Evolutionary conservation across 331 rosid species (phyloP).

Genomic region (Quercus phellos): DNA sequence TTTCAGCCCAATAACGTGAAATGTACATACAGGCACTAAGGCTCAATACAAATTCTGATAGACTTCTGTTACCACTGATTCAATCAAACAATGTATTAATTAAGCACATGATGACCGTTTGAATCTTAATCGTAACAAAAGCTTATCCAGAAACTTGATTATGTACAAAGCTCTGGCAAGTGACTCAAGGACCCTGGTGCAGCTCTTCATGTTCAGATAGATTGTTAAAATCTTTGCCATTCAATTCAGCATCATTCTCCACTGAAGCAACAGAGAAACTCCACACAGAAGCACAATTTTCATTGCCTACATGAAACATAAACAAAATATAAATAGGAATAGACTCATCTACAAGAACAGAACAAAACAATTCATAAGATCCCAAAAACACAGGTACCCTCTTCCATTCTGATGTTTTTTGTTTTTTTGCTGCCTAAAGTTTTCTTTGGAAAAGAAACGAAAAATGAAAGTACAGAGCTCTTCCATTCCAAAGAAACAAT

Average conservation of each 20-base stretch:
- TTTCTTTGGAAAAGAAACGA: too few species aligned
- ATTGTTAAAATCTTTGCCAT: constrained; percentile 15
- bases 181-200: constrained; percentile 22
- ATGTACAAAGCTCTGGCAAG: not conserved
- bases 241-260: constrained; percentile 27
- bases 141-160: not conserved
- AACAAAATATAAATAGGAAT: constrained; percentile 1
- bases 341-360: not conserved
- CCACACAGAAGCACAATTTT: constrained; percentile 89
- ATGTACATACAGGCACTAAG: not conserved
- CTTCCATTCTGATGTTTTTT: not conserved
- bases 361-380: not conserved
- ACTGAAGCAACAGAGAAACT: constrained; percentile 58
- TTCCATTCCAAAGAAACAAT: not conserved
- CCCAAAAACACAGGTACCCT: not conserved
- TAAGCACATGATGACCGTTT: not conserved
- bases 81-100: not conserved
- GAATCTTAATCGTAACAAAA: not conserved
- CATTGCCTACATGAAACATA: constrained; percentile 47
- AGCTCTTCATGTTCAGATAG: constrained; percentile 26
- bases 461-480: not conserved
- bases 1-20: not conserved
- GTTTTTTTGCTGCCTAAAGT: too few species aligned
- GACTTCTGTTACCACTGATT: not conserved
- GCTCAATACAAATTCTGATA: not conserved